Evolutionary conservation across 2,329 filamentous ascomycete genomes (phyloP), one percentile per base, ranked within the genome.

Genomic region (Phyllosticta paracitricarpa): DNA sequence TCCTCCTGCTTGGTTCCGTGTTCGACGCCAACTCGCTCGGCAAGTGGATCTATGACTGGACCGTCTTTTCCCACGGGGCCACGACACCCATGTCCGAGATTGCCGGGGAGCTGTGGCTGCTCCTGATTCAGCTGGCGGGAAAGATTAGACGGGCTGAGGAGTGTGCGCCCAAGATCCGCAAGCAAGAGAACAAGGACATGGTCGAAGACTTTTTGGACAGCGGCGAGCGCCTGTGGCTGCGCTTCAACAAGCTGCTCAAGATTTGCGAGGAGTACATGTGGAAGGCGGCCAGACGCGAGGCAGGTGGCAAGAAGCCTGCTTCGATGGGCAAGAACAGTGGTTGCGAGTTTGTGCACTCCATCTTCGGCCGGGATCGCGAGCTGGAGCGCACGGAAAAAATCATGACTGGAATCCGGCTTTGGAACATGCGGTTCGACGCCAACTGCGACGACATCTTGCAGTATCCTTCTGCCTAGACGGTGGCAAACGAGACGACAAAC

Each of bases 31-130:
- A 97, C 82, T 96, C 91, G 26, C 82, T 99, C 30, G 94, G 94
- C 70, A 97, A 97, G 78, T 99, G 94, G 94, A 95, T 99, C 71
- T 99, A 96, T 76, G 94, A 97, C 81, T 99, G 94, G 94, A 97
- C 94, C 19, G 90, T 97, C 65, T 96, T 90, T 78, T 87, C 88
- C 73, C 87, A 95, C 67, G 90, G 90, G 48, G 84, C 91, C 14
- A 84, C 84, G 51, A 91, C 89, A 10, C 89, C 91, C 57, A 89
- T 97, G 70, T 85, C 91, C 59, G 91, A 97, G 66, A 87, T 96
- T 75, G 92, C 94, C 2, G 94, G 93, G 67, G 92, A 97, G 70
- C 82, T 99, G 60, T 99, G 94, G 94, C 83, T 97, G 25, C 82
- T 97, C 56, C 83, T 97, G 63, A 97, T 97, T 74, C 89, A 97